phyloP scores from a whole-genome alignment of 1,284 basidiomycete species.

The Mycena citricolor region DNA sequence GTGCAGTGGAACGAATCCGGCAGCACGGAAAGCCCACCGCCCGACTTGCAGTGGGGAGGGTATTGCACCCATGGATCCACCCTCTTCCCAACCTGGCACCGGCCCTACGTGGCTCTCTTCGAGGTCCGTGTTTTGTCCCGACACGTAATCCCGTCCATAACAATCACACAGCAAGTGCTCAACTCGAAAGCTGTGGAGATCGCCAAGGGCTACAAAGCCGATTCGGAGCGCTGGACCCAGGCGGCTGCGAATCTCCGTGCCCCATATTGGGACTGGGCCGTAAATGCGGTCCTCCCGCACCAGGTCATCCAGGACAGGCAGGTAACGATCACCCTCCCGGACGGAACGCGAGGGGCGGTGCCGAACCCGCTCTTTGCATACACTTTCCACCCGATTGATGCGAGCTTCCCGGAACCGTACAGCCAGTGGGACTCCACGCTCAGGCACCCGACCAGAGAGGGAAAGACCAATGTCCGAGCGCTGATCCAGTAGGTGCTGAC shows the following conservation, averaged over 20 bases:
- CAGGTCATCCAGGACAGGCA: conserved; percentile 39
- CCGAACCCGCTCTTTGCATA: conserved; percentile 46
- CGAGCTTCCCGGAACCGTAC: conserved; percentile 38
- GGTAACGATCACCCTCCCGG: conserved; percentile 39
- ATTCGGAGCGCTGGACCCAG: conserved; percentile 34
- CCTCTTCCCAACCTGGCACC: conserved; percentile 54
- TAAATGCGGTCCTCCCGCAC: conserved; percentile 40
- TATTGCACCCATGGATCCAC: conserved; percentile 52
- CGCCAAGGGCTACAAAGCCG: conserved; percentile 39
- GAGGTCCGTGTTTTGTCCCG: conserved; percentile 39
- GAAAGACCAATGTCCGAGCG: too few species aligned
- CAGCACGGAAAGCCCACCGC: conserved; percentile 24
- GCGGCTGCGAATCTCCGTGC: conserved; percentile 42
- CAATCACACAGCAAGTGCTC: conserved; percentile 41
- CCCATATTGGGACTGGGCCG: conserved; percentile 57
- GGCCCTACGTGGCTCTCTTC: conserved; percentile 49
- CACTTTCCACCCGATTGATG: conserved; percentile 42
- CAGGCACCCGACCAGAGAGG: conserved; percentile 41
- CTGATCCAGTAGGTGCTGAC: too few species aligned
- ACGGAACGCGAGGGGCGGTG: conserved; percentile 35
- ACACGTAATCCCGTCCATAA: too few species aligned
- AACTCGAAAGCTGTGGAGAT: conserved; percentile 38
- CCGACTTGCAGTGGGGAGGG: conserved; percentile 34
- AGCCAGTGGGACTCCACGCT: conserved; percentile 40
- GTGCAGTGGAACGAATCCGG: conserved; percentile 41